A percentile compares a stretch with the other conserved stretches of the same genome.
Conservation (phyloP, 768 basidiomycete genomes). For the Auriscalpium vulgare region DNA sequence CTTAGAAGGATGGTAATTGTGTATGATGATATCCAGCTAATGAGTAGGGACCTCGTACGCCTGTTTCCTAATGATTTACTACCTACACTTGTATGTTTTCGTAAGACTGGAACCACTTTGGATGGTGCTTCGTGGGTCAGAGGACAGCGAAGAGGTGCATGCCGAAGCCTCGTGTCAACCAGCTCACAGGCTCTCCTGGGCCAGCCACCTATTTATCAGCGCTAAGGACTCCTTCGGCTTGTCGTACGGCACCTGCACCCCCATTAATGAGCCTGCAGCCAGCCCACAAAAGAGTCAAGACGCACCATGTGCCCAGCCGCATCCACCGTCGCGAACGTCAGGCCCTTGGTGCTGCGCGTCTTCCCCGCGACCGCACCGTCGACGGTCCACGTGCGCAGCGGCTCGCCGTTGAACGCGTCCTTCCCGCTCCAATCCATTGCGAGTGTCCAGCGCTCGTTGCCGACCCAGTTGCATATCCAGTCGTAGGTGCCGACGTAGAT, state of each 20-base stretch:
- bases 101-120: conserved; percentile 34
- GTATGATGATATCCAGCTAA: too few species aligned
- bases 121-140: background rate
- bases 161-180: background rate
- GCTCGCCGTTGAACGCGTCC: conserved; percentile 34
- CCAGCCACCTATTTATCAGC: conserved; percentile 43
- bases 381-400: conserved; percentile 47
- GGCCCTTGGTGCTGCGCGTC: conserved; percentile 41
- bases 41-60: too few species aligned
- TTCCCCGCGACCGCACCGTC: conserved; percentile 44
- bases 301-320: conserved; percentile 69
- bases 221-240: conserved; percentile 48
- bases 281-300: background rate
- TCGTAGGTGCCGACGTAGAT: conserved; percentile 49
- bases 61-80: too few species aligned
- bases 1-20: too few species aligned
- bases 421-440: conserved; percentile 52
- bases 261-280: background rate
- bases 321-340: conserved; percentile 56
- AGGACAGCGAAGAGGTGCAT: too few species aligned
- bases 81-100: conserved; percentile 1
- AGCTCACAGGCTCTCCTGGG: conserved; percentile 8
- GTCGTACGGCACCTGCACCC: conserved; percentile 48
- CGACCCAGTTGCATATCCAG: conserved; percentile 55
- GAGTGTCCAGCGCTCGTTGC: conserved; percentile 54